Percentiles rank a stretch among this genome's conserved stretches.
Evolutionary conservation across 164 flowering plant species (phyloP).

Genomic region (Malania oleifera): DNA sequence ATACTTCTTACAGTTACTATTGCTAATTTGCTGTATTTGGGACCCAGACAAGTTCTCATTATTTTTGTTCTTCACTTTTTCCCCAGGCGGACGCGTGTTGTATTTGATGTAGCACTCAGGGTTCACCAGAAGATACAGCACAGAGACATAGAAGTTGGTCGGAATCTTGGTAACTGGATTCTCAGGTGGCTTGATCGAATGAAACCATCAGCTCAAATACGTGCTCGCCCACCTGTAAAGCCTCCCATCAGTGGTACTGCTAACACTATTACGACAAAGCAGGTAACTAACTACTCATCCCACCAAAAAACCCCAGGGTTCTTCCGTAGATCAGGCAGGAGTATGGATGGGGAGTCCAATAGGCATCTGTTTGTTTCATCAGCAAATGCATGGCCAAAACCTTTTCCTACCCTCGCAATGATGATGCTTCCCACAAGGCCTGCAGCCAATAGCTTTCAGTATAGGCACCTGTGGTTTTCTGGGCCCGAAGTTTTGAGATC

Average conservation of each 20-base stretch:
- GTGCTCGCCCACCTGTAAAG: conserved; percentile 25
- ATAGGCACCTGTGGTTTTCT: conserved; percentile 32
- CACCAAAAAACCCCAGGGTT: conserved; percentile 20
- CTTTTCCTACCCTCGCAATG: conserved; percentile 47
- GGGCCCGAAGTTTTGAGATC: conserved; percentile 20
- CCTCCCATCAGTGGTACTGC: conserved; percentile 12
- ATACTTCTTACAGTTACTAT: too few relatives aligned
- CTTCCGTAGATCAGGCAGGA: conserved; percentile 20
- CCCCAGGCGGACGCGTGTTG: conserved; percentile 61
- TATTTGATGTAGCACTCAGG: conserved; percentile 64
- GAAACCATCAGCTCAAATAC: conserved; percentile 84
- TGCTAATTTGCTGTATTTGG: background rate
- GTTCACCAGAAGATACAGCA: conserved; percentile 70
- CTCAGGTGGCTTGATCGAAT: conserved; percentile 69
- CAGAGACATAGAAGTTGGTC: conserved; percentile 78
- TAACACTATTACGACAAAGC: conserved; percentile 23
- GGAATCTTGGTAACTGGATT: conserved; percentile 82
- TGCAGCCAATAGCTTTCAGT: conserved; percentile 33
- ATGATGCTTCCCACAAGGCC: conserved; percentile 44
- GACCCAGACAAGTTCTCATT: background rate
- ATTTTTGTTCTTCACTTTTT: background rate
- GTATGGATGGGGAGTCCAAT: conserved; percentile 24
- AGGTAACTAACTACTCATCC: conserved; percentile 19
- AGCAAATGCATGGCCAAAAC: conserved; percentile 26
- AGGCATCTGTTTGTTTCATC: conserved; percentile 41